Evolutionary conservation across 1,284 basidiomycete species (phyloP).

Genomic region (Naganishia albida): DNA sequence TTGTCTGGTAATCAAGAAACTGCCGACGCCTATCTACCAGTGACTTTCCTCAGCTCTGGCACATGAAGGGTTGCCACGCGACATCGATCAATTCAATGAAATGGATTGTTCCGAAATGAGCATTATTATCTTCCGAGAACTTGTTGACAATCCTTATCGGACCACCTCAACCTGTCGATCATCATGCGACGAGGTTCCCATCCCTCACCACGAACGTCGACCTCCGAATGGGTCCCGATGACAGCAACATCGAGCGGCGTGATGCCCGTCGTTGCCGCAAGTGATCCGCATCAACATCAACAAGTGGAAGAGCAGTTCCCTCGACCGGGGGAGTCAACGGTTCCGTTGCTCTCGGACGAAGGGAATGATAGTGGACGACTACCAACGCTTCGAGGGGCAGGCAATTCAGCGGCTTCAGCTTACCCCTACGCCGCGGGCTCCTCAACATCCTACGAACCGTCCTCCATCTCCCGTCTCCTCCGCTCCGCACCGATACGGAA

Average conservation of each 20-base stretch:
- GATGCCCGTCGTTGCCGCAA: conserved; percentile 1
- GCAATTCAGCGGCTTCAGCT: not conserved
- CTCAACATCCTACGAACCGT: conserved; percentile 18
- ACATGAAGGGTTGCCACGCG: too few species aligned
- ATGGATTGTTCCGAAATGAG: too few species aligned
- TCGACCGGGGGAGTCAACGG: not conserved
- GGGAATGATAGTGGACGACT: not conserved
- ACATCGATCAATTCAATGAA: too few species aligned
- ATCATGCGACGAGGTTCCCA: conserved; percentile 17
- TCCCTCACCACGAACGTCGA: conserved; percentile 16
- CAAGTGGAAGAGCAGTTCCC: conserved; percentile 9
- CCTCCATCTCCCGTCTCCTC: conserved; percentile 7
- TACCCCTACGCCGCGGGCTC: conserved; percentile 18
- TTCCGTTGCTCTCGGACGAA: not conserved
- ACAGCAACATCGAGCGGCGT: conserved; percentile 10
- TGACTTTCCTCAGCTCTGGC: too few species aligned
- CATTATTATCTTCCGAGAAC: too few species aligned
- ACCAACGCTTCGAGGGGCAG: not conserved
- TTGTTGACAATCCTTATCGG: too few species aligned
- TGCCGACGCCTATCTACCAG: too few species aligned
- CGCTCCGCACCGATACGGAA: conserved; percentile 19
- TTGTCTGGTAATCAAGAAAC: too few species aligned
- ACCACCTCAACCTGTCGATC: not conserved
- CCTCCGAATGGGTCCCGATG: conserved; percentile 24
- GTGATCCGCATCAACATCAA: conserved; percentile 10